These are phyloP conservation scores for Aspergillus pseudoglaucus DNA, from an alignment of 2,329 filamentous ascomycete species.

Conservation along the genomic window DNA sequence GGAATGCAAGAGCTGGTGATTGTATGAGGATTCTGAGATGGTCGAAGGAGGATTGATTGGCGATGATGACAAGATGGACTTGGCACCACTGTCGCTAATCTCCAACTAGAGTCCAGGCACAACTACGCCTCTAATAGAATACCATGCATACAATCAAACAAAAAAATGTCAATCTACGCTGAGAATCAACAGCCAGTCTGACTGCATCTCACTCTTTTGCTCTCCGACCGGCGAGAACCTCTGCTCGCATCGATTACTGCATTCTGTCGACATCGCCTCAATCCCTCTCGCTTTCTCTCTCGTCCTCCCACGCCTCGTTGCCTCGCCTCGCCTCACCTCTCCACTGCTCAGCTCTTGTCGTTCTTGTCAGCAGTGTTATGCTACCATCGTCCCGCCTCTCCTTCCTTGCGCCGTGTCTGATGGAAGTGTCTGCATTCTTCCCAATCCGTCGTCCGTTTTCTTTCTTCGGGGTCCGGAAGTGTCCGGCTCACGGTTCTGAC, in stretches of 20 bases:
- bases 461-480: slow-evolving; percentile 10
- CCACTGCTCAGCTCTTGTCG: background rate
- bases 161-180: too few relatives aligned
- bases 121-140: too few relatives aligned
- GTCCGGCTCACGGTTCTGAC: slow-evolving; percentile 9
- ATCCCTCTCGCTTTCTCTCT: background rate
- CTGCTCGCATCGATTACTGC: too few relatives aligned
- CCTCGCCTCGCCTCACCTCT: background rate
- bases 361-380: slow-evolving; percentile 12
- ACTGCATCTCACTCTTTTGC: too few relatives aligned
- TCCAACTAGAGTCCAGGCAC: too few relatives aligned
- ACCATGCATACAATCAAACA: too few relatives aligned
- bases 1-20: background rate
- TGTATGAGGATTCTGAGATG: background rate
- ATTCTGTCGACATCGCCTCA: too few relatives aligned
- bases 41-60: background rate
- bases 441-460: slow-evolving; percentile 14
- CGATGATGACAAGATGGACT: background rate
- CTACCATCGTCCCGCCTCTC: slow-evolving; percentile 3
- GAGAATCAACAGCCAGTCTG: too few relatives aligned
- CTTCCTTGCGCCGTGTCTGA: slow-evolving; percentile 9
- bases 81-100: too few relatives aligned
- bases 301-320: background rate
- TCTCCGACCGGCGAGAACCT: too few relatives aligned
- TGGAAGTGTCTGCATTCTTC: slow-evolving; percentile 22